Base-by-base conservation (phyloP, 2,329 filamentous ascomycete species). In the Orbilia ellipsospora region DNA sequence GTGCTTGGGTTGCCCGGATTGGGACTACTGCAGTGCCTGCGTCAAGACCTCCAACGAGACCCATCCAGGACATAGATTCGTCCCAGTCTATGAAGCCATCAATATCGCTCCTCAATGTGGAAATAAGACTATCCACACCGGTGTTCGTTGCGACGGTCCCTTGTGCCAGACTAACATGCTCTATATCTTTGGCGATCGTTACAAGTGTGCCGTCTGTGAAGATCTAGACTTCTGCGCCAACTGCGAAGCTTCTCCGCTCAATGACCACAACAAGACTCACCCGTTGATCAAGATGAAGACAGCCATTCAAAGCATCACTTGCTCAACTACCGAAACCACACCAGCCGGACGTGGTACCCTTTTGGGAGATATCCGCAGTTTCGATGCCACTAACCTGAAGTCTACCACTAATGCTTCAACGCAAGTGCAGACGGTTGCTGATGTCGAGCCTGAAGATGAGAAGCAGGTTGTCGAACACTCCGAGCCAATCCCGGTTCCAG, bases 271-370 rank as follows among this genome's bases (percentile, higher is more conserved):
- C 85, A 90, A 89, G 83, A 96, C 94, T n/a, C 95, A 99, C 80
- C 95, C 95, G 28, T 85, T 99, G 79, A 93, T 99, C 85, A 97
- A 97, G 85, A 93, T 99, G 86, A 96, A 93, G 87, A 96, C 92
- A 1, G 92, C 94, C 8, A 90, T 99, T 57, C 91, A 92, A 78
- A 90, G 92, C 79, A 92, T 97, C 42, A 94, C 88, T 77, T 92
- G 99, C 62, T 94, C 89, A 59, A 98, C 94, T 7, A 86, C 91
- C 63, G 92, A 96, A 83, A 89, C 93, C 79, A 87, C 87, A 73
- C 85, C 89, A 88, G 73, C 83, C 83, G 51, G 87, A 91, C 78
- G 78, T 68, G 36, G 69, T 62, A 68, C 63, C 68, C 52, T 77
- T 23, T 50, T 68, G 5, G 73, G 73, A 16, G 73, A 76, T 18